Percentiles rank a stretch among this genome's conserved stretches.
phyloP scores from a whole-genome alignment of 345 rosid genomes.

The Citrus australasica region DNA sequence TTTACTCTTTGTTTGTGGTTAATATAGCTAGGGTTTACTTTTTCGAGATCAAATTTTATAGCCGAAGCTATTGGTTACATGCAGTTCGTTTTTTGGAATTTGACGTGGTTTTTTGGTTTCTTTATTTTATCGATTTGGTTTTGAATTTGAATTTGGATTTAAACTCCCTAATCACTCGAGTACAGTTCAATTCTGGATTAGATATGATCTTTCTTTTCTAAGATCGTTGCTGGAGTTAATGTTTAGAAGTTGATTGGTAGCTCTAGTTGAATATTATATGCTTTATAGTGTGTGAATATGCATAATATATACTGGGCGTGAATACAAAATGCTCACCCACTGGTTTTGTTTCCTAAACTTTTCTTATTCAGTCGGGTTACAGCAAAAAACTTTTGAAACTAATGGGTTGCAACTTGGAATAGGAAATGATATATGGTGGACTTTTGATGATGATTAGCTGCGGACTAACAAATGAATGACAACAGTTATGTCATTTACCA shows the following conservation, averaged over 20 bases:
- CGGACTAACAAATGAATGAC: background rate
- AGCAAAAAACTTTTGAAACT: background rate
- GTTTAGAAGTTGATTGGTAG: background rate
- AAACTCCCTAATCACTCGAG: background rate
- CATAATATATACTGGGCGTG: background rate
- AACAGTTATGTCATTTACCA: background rate
- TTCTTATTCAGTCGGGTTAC: background rate
- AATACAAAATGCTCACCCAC: background rate
- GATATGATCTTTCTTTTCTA: background rate
- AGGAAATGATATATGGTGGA: background rate
- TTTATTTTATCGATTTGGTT: background rate
- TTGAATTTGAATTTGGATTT: background rate
- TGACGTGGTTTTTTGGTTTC: background rate
- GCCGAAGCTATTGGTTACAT: background rate
- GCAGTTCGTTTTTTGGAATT: background rate
- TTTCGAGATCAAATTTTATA: background rate
- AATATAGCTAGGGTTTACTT: conserved; percentile 22
- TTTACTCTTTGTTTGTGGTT: background rate
- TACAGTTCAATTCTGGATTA: background rate
- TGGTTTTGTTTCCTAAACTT: background rate
- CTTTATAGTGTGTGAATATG: background rate
- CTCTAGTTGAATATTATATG: background rate
- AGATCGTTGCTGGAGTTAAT: background rate
- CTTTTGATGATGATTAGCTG: background rate
- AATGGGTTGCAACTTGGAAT: background rate